Percentiles rank a stretch among this genome's conserved stretches.
Evolutionary conservation across 352 stramenopile species (phyloP).

Genomic region (Pythium aphanidermatum): DNA sequence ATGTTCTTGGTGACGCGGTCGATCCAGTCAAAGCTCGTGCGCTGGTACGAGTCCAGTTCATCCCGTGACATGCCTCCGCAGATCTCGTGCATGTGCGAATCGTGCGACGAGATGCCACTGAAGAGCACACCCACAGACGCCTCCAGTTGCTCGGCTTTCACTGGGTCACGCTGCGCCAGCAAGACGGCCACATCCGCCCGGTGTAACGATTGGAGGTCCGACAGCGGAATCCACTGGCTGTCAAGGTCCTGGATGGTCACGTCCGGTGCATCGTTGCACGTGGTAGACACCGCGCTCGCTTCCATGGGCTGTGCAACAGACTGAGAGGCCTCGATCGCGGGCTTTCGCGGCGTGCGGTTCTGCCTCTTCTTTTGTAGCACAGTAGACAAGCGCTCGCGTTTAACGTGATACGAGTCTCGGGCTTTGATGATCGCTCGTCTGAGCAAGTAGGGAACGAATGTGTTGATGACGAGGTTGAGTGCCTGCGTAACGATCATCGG

Average conservation of each 20-base stretch:
- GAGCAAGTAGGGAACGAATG: constrained; percentile 50
- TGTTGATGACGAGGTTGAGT: constrained; percentile 63
- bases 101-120: constrained; percentile 32
- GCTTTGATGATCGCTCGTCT: constrained; percentile 38
- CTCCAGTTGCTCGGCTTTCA: constrained; percentile 33
- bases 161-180: constrained; percentile 34
- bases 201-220: constrained; percentile 15
- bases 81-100: constrained; percentile 47
- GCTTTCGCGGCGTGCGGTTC: neutral
- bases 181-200: constrained; percentile 24
- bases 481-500: constrained; percentile 67
- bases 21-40: constrained; percentile 54
- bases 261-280: no score
- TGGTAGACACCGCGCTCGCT: no score
- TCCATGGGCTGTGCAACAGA: no score
- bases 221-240: constrained; percentile 26
- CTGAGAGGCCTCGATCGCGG: no score
- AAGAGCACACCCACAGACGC: constrained; percentile 31
- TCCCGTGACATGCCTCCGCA: constrained; percentile 27
- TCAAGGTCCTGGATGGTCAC: constrained; percentile 11
- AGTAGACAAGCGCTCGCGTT: constrained; percentile 34
- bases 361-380: constrained; percentile 8
- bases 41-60: constrained; percentile 40
- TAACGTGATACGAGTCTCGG: constrained; percentile 48
- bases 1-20: constrained; percentile 40